Percentiles rank a stretch among this genome's conserved stretches.
Evolutionary conservation across 2,329 filamentous ascomycete species (phyloP).

Genomic region (Xylariaceae sp.): DNA sequence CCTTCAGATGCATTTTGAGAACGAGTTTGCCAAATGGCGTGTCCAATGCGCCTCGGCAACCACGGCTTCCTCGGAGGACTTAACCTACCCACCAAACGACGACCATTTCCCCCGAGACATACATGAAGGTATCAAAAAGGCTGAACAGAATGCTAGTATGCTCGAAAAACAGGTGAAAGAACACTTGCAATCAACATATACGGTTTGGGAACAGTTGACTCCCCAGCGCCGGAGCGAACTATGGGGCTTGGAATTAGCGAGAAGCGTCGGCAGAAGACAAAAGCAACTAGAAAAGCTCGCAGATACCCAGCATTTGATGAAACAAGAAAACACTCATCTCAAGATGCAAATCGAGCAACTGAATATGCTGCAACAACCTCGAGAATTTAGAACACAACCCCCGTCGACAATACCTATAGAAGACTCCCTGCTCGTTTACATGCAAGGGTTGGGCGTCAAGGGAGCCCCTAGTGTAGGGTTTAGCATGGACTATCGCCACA

Average conservation of each 20-base stretch:
- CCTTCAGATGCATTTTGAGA: constrained; percentile 61
- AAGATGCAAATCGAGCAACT: constrained; percentile 57
- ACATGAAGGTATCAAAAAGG: constrained; percentile 45
- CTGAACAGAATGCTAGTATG: constrained; percentile 49
- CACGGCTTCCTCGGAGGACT: constrained; percentile 47
- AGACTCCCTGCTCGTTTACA: constrained; percentile 42
- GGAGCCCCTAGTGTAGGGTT: constrained; percentile 42
- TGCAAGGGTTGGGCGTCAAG: constrained; percentile 44
- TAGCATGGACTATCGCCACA: constrained; percentile 46
- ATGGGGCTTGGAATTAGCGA: constrained; percentile 59
- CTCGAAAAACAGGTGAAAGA: constrained; percentile 67
- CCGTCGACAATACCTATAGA: constrained; percentile 52
- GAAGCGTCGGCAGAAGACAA: constrained; percentile 54
- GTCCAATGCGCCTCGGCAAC: constrained; percentile 48
- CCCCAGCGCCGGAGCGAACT: constrained; percentile 53
- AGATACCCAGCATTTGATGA: constrained; percentile 45
- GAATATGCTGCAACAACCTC: constrained; percentile 55
- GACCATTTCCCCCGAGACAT: constrained; percentile 39
- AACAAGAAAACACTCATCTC: constrained; percentile 55
- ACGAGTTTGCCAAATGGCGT: constrained; percentile 65
- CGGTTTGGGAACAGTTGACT: constrained; percentile 68
- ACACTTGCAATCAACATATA: constrained; percentile 74
- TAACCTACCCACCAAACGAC: constrained; percentile 43
- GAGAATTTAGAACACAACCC: constrained; percentile 52
- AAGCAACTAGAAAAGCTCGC: constrained; percentile 52